Conservation (phyloP, 2,329 filamentous ascomycete species). For the Ramichloridium luteum region DNA sequence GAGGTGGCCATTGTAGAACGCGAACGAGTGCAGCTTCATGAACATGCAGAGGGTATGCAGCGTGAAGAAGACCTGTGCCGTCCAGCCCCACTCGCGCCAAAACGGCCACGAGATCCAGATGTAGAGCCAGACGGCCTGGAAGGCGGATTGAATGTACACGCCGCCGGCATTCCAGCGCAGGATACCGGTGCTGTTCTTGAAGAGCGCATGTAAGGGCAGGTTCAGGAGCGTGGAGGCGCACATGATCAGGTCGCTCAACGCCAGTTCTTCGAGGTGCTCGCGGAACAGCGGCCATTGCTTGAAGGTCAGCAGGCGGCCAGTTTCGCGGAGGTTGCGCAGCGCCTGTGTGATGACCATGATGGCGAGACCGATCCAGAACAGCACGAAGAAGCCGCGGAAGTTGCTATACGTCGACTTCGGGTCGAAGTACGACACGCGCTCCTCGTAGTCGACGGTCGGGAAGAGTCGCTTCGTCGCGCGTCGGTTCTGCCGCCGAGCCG, state of each 20-base stretch:
- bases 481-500: slow-evolving; percentile 69
- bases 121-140: slow-evolving; percentile 64
- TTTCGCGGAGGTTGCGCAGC: slow-evolving; percentile 86
- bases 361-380: slow-evolving; percentile 94
- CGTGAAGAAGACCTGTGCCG: slow-evolving; percentile 86
- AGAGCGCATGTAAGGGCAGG: slow-evolving; percentile 10
- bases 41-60: slow-evolving; percentile 82
- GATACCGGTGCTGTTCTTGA: slow-evolving; percentile 21
- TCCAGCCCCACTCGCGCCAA: slow-evolving; percentile 84
- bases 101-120: slow-evolving; percentile 75
- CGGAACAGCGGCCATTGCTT: slow-evolving; percentile 83
- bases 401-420: slow-evolving; percentile 82
- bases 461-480: slow-evolving; percentile 56
- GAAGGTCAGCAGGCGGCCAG: slow-evolving; percentile 71
- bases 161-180: slow-evolving; percentile 53
- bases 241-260: slow-evolving; percentile 74
- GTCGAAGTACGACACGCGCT: slow-evolving; percentile 90
- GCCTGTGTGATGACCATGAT: slow-evolving; percentile 97
- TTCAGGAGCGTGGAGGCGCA: slow-evolving; percentile 9
- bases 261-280: slow-evolving; percentile 78
- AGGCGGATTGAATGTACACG: slow-evolving; percentile 71
- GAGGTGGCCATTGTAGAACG: slow-evolving; percentile 95
- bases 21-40: slow-evolving; percentile 99
- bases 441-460: slow-evolving; percentile 81
- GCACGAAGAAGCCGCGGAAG: slow-evolving; percentile 92